A percentile compares a stretch with the other conserved stretches of the same genome.
Evolutionary conservation across 31 red algal species (phyloP).

Genomic region (Endocladia muricata): DNA sequence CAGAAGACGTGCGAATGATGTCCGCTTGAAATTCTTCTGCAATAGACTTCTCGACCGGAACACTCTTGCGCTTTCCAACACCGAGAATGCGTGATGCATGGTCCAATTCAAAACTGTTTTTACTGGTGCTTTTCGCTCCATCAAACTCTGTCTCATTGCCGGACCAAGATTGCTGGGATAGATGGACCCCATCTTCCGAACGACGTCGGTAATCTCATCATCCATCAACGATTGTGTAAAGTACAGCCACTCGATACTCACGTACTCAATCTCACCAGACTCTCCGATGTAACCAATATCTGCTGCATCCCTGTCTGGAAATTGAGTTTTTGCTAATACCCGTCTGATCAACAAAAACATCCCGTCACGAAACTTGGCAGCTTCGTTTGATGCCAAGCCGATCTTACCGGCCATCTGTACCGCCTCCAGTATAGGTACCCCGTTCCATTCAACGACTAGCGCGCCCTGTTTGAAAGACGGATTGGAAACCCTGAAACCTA

Average conservation of each 20-base stretch:
- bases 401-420: background rate
- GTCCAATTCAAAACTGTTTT: no score
- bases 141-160: background rate
- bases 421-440: background rate
- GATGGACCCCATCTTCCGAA: background rate
- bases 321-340: background rate
- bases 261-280: background rate
- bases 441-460: background rate
- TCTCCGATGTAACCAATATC: background rate
- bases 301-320: background rate
- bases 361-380: background rate
- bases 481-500: background rate
- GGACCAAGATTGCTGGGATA: background rate
- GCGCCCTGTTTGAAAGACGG: background rate
- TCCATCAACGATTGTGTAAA: background rate
- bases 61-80: background rate
- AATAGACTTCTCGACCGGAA: background rate
- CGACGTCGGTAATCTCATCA: background rate
- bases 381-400: background rate
- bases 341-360: background rate
- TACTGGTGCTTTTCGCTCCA: no score
- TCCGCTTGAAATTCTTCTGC: background rate
- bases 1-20: background rate
- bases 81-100: background rate
- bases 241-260: conserved; percentile 6